Evolutionary conservation across 176 grass and related monocot species (phyloP), one percentile per base, ranked within the genome.

Genomic region (Saccharum officinarum): DNA sequence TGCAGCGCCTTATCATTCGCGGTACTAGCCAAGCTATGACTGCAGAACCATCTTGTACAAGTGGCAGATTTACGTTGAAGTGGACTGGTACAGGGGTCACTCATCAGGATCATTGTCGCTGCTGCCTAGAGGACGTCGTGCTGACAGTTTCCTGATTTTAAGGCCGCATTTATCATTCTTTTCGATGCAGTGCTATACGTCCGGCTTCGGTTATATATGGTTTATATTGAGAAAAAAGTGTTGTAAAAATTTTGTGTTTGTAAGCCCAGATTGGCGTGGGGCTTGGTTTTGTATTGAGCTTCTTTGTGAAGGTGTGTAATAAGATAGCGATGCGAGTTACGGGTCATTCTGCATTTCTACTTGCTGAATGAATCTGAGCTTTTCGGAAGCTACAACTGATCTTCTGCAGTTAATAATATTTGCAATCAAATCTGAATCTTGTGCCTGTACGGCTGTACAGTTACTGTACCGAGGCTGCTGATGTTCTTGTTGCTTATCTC

Each of bases 201-300:
- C 13, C 26, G 28, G 45, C 72, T 79, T 81, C 10, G 28, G 44
- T 52, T 52, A 75, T 13, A 15, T 49, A 69, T 87, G 37, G 68
- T 83, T 87, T 74, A 91, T 91, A 75, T 69, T 49, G 75, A 79
- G 69, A 82, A 82, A 25, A 62, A 75, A 69, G 39, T 91, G 81
- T 64, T 80, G 85, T 87, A 76, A 76, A 91, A 80, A 44, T 91
- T 84, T 87, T 87, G 76, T 77, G 80, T 76, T 87, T 83, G 68
- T 62, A 76, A 75, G 61, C 74, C 67, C 73, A 74, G 70, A 75
- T 41, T 63, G 45, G 37, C 40, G 1, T 69, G 62, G 75, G 33
- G 85, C 12, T 84, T 80, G 49, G 49, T 82, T 89, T 89, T 84
- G 69, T 80, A 66, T 67, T 81, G 76, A 69, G 42, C 26, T 59